Percentiles rank a stretch among this genome's conserved stretches.
phyloP scores from a whole-genome alignment of 2,329 filamentous ascomycete species.

The Trichophyton simii region DNA sequence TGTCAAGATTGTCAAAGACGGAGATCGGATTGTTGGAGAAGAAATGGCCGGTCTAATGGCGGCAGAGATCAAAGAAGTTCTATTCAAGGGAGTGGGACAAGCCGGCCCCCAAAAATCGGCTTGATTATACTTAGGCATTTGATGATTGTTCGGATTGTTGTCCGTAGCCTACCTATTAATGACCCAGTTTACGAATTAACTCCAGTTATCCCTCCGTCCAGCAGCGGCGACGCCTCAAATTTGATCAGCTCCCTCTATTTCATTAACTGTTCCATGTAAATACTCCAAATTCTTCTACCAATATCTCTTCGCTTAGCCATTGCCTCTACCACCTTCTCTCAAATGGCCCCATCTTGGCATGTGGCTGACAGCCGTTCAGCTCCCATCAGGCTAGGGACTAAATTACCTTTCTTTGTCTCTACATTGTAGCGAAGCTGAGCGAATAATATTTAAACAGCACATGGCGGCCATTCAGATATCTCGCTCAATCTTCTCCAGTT shows the following conservation, averaged over 20 bases:
- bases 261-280: not conserved
- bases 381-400: not conserved
- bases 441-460: not conserved
- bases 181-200: not conserved
- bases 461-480: not conserved
- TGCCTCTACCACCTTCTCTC: not conserved
- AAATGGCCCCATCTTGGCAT: not conserved
- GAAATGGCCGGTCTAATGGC: constrained; percentile 37
- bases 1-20: constrained; percentile 44
- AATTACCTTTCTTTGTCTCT: constrained; percentile 1
- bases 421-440: not conserved
- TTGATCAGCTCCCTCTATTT: not conserved
- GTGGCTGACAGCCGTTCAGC: not conserved
- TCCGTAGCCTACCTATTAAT: not conserved
- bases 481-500: not conserved
- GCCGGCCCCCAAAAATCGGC: not conserved
- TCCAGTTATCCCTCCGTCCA: not conserved
- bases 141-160: not conserved
- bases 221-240: not conserved
- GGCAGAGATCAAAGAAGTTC: constrained; percentile 40
- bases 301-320: not conserved
- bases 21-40: constrained; percentile 46
- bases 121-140: not conserved
- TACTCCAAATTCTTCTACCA: not conserved
- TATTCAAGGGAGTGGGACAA: constrained; percentile 33